A percentile compares a stretch with the other conserved stretches of the same genome.
Conservation (phyloP, 73 alveolate genomes). For the Tetrahymena thermophila region DNA sequence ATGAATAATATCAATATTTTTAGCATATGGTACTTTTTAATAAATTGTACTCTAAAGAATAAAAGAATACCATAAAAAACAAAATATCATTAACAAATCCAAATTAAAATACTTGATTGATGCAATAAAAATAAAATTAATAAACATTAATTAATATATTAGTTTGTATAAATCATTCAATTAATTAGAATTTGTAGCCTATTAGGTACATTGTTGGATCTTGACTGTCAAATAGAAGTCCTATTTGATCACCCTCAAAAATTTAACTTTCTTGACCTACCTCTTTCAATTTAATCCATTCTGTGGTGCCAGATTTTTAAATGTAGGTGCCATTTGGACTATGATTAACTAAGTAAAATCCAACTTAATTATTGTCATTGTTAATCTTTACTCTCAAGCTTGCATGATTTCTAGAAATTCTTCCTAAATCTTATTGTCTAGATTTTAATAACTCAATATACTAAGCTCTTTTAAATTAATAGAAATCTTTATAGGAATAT, state of each 20-base stretch:
- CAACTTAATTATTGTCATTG: neutral
- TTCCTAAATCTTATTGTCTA: neutral
- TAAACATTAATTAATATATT: too few species aligned
- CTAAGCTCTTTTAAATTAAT: neutral
- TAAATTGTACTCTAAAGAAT: too few species aligned
- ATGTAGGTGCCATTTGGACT: neutral
- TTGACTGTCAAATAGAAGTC: neutral
- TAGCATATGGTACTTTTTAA: too few species aligned
- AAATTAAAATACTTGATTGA: too few species aligned
- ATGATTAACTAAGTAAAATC: neutral
- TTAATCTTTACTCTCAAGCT: neutral
- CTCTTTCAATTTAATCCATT: neutral
- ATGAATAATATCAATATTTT: too few species aligned
- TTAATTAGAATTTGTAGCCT: neutral
- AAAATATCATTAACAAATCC: too few species aligned
- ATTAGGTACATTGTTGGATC: neutral
- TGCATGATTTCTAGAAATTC: neutral
- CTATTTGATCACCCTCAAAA: neutral
- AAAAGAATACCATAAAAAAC: too few species aligned
- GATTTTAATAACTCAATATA: neutral
- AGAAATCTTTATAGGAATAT: neutral
- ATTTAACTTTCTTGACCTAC: neutral
- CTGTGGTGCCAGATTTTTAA: neutral
- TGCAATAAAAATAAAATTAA: too few species aligned
- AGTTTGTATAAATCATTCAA: neutral